Evolutionary conservation across 2,329 filamentous ascomycete genomes (phyloP).

Genomic region (Beauveria pseudobassiana): DNA sequence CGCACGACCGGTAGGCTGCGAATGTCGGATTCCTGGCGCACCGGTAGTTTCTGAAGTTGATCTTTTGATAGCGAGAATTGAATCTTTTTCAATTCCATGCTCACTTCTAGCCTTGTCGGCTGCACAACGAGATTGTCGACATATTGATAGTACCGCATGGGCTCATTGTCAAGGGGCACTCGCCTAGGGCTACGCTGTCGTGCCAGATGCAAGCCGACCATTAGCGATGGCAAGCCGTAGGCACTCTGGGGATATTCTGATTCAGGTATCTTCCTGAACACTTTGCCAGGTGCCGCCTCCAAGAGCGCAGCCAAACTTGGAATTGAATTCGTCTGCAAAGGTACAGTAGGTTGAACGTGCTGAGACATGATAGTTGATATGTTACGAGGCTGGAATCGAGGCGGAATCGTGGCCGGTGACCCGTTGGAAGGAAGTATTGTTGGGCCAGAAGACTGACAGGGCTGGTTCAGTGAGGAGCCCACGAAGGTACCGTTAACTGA

Average conservation of each 20-base stretch:
- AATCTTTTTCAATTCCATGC: background rate
- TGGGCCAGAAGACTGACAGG: background rate
- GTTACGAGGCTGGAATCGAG: background rate
- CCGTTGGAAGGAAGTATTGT: background rate
- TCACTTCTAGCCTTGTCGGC: slow-evolving; percentile 1
- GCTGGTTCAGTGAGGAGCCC: background rate
- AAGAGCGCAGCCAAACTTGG: background rate
- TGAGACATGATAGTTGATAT: background rate
- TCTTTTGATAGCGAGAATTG: background rate
- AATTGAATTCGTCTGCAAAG: background rate
- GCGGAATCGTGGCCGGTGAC: background rate
- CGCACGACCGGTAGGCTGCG: background rate
- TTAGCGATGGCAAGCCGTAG: slow-evolving; percentile 33
- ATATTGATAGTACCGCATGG: slow-evolving; percentile 1
- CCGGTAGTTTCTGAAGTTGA: background rate
- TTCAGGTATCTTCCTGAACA: slow-evolving; percentile 14
- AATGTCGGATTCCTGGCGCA: background rate
- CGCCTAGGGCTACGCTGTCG: slow-evolving; percentile 41
- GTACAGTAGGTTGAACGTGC: background rate
- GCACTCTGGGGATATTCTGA: slow-evolving; percentile 34
- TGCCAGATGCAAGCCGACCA: slow-evolving; percentile 39
- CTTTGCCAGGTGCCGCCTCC: background rate
- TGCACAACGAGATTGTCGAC: background rate
- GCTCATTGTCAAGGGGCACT: slow-evolving; percentile 18
- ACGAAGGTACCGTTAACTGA: background rate